Evolutionary conservation across 2,329 filamentous ascomycete species (phyloP).

Genomic region (Apiospora aurea): DNA sequence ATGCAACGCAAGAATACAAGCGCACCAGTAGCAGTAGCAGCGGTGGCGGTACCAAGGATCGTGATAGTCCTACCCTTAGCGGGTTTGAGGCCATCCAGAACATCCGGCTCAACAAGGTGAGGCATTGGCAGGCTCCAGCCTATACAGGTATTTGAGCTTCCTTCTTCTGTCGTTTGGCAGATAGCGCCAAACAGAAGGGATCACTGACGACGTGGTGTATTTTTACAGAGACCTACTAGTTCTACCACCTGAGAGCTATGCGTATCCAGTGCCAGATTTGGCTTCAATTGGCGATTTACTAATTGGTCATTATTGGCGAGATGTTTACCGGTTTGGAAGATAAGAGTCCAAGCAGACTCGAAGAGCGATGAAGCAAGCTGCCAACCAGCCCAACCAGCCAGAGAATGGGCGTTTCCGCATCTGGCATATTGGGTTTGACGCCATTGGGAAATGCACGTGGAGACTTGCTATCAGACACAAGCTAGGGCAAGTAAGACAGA

Average conservation of each 20-base stretch:
- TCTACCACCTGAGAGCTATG: background rate
- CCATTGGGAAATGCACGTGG: background rate
- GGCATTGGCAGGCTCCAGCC: slow-evolving; percentile 27
- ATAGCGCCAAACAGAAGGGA: background rate
- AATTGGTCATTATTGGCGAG: too few relatives aligned
- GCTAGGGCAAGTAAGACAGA: background rate
- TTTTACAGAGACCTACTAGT: slow-evolving; percentile 3
- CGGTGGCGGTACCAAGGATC: slow-evolving; percentile 30
- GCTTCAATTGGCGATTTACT: background rate
- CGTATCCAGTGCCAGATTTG: background rate
- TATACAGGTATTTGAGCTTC: slow-evolving; percentile 7
- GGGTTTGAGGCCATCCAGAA: slow-evolving; percentile 40
- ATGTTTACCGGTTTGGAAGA: too few relatives aligned
- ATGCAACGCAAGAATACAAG: background rate
- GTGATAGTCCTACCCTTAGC: slow-evolving; percentile 29
- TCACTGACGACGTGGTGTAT: background rate
- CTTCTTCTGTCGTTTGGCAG: background rate
- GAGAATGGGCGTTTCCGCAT: background rate
- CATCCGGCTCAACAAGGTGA: slow-evolving; percentile 42
- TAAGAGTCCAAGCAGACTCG: too few relatives aligned
- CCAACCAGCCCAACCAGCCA: background rate
- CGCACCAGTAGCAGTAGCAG: slow-evolving; percentile 25
- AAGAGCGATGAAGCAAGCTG: background rate
- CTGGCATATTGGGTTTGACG: background rate
- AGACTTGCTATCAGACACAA: background rate